Conservation (phyloP, 2,329 filamentous ascomycete species). For the Teratosphaeria zuluensis region DNA sequence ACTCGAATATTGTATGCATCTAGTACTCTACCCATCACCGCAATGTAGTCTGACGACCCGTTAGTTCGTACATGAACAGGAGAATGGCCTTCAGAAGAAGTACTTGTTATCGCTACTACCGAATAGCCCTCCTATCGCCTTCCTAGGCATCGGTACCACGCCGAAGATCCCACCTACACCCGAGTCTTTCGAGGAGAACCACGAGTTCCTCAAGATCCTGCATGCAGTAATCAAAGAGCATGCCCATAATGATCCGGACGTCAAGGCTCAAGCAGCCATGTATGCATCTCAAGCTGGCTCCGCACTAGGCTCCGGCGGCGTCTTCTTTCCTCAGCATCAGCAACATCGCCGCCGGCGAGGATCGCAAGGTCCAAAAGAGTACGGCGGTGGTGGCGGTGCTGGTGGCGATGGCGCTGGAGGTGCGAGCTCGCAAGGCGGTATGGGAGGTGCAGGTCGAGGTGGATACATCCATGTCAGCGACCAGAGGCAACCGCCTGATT, state of each 20-base stretch:
- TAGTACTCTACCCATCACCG: not conserved
- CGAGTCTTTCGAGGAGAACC: constrained; percentile 47
- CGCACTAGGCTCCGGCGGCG: constrained; percentile 42
- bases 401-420: constrained; percentile 43
- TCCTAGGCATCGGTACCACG: constrained; percentile 47
- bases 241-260: constrained; percentile 46
- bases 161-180: constrained; percentile 47
- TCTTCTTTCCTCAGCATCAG: constrained; percentile 34
- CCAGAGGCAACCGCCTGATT: constrained; percentile 50
- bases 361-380: constrained; percentile 11
- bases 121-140: constrained; percentile 42
- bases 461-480: constrained; percentile 58
- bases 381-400: constrained; percentile 30
- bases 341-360: constrained; percentile 12
- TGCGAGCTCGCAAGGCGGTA: constrained; percentile 49
- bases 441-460: constrained; percentile 47
- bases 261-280: constrained; percentile 49
- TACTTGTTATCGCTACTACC: constrained; percentile 49
- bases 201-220: constrained; percentile 45
- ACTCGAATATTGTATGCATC: not conserved
- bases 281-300: constrained; percentile 51
- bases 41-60: not conserved
- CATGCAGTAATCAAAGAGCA: constrained; percentile 46
- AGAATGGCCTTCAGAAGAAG: not conserved
- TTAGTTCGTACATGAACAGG: not conserved